These are phyloP conservation scores for Hypoxylon intermedium DNA, from an alignment of 495 filamentous ascomycete species.

Conservation along the genomic window DNA sequence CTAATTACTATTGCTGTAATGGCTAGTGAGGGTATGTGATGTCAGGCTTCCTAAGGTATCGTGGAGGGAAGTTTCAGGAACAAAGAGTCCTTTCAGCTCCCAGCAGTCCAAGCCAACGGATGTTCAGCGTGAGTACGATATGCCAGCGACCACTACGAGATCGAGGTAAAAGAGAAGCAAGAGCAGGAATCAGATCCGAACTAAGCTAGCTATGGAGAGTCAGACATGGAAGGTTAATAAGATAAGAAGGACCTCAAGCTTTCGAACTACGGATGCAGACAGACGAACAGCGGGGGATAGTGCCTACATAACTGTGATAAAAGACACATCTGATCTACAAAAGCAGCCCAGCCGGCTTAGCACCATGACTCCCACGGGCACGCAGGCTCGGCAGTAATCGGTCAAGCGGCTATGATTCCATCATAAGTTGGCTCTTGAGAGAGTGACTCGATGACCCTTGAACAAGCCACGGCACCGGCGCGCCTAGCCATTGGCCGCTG, in stretches of 20 bases:
- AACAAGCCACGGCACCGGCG: constrained; percentile 13
- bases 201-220: constrained; percentile 7
- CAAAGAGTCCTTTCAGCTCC: background rate
- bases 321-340: constrained; percentile 21
- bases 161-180: constrained; percentile 15
- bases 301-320: constrained; percentile 10
- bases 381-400: constrained; percentile 35
- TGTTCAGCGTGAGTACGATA: background rate
- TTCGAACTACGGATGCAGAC: constrained; percentile 25
- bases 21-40: constrained; percentile 6
- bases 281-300: constrained; percentile 1
- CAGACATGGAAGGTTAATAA: constrained; percentile 6
- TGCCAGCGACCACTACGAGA: background rate
- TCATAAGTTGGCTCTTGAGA: constrained; percentile 14
- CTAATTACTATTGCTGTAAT: background rate
- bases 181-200: too few relatives aligned
- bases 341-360: constrained; percentile 8
- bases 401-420: constrained; percentile 40
- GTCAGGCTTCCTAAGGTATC: constrained; percentile 1
- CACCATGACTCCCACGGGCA: constrained; percentile 18
- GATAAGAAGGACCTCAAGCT: constrained; percentile 27
- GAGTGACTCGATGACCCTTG: constrained; percentile 2
- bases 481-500: constrained; percentile 19
- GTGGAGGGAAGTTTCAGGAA: background rate
- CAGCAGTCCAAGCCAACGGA: background rate